Conservation (phyloP, 257 asterid genomes). For the Striga asiatica region DNA sequence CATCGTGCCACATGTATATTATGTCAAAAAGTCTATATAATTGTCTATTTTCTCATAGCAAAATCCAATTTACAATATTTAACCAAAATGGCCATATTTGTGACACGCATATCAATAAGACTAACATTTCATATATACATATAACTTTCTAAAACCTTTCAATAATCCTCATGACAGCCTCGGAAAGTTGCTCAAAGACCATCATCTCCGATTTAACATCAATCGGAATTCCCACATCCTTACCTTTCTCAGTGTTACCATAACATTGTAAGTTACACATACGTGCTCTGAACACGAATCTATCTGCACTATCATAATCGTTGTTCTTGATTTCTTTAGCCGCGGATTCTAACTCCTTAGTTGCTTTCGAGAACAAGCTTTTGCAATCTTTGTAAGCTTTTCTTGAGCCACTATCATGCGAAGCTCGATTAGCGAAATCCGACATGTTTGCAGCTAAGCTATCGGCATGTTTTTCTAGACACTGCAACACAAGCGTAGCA, state of each 20-base stretch:
- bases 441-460: not conserved
- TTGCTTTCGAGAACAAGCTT: not conserved
- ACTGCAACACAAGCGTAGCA: not conserved
- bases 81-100: no score
- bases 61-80: no score
- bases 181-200: conserved; percentile 11
- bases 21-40: no score
- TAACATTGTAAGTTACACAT: not conserved
- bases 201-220: conserved; percentile 10
- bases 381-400: conserved; percentile 2
- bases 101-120: no score
- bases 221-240: not conserved
- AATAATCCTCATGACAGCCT: conserved; percentile 11
- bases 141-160: conserved; percentile 14
- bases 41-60: no score
- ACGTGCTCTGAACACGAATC: not conserved
- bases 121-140: no score
- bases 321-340: conserved; percentile 3
- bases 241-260: not conserved
- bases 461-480: not conserved
- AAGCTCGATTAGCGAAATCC: not conserved
- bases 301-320: conserved; percentile 10
- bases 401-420: not conserved
- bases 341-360: not conserved
- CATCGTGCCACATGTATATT: no score